Base-by-base conservation (phyloP, 2,329 filamentous ascomycete species). In the Orbilia brochopaga region DNA sequence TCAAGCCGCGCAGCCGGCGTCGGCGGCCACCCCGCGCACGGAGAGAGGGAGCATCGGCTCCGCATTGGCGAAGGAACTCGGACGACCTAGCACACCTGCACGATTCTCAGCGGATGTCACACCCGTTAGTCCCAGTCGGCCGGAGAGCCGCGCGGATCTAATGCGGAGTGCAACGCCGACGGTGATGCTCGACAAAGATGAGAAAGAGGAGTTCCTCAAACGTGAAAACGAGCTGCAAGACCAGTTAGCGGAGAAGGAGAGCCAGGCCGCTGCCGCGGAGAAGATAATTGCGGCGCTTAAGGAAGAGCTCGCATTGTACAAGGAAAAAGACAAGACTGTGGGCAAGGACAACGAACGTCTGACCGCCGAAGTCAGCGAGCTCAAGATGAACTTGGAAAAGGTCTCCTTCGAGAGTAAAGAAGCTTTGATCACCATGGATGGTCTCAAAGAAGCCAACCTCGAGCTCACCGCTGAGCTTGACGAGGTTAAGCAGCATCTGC, bases 201-300 rank as follows among this genome's bases (percentile, higher is more conserved):
- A 99, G 81, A 88, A 92, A 72, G 94, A 99, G 77, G 94, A 99
- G 79, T 99, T 97, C 77, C 80, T 99, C 74, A 87, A 91, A 77
- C 87, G 94, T 62, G 94, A 99, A 79, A 99, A 99, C 77, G 94
- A 99, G 79, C 85, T 99, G 46, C 94, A 97, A 79, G 94, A 99
- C 78, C 93, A 97, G 81, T 85, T 99, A 60, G 88, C 94, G 1
- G 94, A 99, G 80, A 94, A 88, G 80, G 94, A 99, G 80, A 88
- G 89, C 1, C 87, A 89, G 75, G 88, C 95, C 46, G 87, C 88
- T 6, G 85, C 88, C 27, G 86, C 88, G 0, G 93, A 97, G 79
- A 90, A 94, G 80, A 86, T 86, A 70, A 83, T 97, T 46, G 87
- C 87, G 69, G 90, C 95, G 75, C 88, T 88, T 30, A 92, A 91